Evolutionary conservation across 148 eudicot genomes (phyloP), one percentile per base, ranked within the genome.

Genomic region (Selenicereus undatus): DNA sequence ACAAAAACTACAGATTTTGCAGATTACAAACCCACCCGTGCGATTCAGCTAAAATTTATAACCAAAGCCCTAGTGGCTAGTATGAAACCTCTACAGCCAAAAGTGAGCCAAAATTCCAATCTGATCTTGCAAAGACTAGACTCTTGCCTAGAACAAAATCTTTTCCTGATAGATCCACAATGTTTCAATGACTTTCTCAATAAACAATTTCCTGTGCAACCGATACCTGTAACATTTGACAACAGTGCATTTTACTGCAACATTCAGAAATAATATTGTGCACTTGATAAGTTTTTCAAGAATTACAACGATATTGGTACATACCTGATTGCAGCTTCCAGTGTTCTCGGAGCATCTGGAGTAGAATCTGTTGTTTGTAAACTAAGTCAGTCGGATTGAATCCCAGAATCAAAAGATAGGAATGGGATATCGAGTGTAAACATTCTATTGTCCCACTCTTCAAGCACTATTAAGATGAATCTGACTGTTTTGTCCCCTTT

Each of bases 321-420:
- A 62, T 92, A 97, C 99, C 92, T 97, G 86, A 97, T 87, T 76
- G 94, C 95, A 81, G 92, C 94, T 89, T 94, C 96, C 18, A 87
- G 86, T 26, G 98, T 97, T 88, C 92, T 91, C 66, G 92, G 89
- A 50, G 89, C 86, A 75, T 94, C 89, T 29, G 90, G 88, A 81
- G 84, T 85, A 11, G 92, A 89, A 39, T 88, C 99, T 97, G 91
- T 83, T 45, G 42, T 30, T 54, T 64, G 48, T 30, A 77, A 66
- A 32, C 48, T 27, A 45, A 71, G 51, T 62, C 29, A 42, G 48
- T 42, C 16, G 48, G 51, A 64, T 1, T 24, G 42, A 73, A 45
- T 43, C 66, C 7, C 27, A 16, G 27, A 70, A 69, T 73, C 21
- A 75, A 54, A 43, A 52, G 50, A 74, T 51, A 3, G n/a, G 30